A percentile compares a stretch with the other conserved stretches of the same genome.
Evolutionary conservation across 345 rosid species (phyloP).

Genomic region (Eucalyptus curtisii): DNA sequence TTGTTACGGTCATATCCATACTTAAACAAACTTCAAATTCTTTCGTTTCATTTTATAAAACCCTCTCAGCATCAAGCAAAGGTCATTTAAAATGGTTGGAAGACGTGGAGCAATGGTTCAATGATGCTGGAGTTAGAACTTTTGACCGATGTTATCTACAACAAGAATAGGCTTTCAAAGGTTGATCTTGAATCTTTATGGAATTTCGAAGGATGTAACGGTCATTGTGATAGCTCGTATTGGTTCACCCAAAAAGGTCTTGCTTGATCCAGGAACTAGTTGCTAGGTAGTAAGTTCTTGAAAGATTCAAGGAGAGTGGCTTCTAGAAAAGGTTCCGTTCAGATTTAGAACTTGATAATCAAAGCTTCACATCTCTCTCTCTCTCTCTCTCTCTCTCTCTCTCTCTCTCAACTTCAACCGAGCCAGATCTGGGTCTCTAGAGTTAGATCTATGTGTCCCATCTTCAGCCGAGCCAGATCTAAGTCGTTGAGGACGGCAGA

Average conservation of each 20-base stretch:
- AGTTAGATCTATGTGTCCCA: too few relatives aligned
- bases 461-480: not conserved
- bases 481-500: not conserved
- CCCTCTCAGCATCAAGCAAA: not conserved
- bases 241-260: not conserved
- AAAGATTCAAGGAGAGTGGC: not conserved
- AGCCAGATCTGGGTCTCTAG: not conserved
- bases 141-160: too few relatives aligned
- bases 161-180: not conserved
- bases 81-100: not conserved
- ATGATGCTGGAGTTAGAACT: not conserved
- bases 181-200: not conserved
- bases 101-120: not conserved
- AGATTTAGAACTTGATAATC: not conserved
- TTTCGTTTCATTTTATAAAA: not conserved
- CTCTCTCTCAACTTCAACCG: not conserved
- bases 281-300: not conserved
- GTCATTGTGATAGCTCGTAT: not conserved
- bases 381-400: too few relatives aligned
- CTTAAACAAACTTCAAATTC: not conserved
- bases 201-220: not conserved
- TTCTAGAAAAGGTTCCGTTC: not conserved
- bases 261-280: not conserved
- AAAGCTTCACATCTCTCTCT: not conserved
- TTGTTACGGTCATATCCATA: not conserved